Conservation (phyloP, 2,329 filamentous ascomycete genomes). For the Microdochium paspali region DNA sequence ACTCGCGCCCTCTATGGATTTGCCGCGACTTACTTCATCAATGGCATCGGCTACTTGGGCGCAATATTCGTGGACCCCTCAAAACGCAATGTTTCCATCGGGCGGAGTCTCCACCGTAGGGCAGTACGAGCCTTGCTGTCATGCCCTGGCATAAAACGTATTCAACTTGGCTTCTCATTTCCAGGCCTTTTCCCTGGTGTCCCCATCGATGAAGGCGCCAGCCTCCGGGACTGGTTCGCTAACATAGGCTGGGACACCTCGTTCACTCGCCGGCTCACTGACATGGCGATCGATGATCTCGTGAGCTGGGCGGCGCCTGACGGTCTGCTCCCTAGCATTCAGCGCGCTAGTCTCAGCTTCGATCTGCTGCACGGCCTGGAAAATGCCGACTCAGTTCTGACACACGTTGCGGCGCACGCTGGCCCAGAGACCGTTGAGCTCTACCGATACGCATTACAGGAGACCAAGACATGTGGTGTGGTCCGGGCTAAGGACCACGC, state of each 20-base stretch:
- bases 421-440: constrained; percentile 72
- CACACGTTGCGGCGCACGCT: constrained; percentile 64
- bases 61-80: constrained; percentile 83
- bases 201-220: constrained; percentile 45
- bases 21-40: constrained; percentile 77
- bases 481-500: constrained; percentile 68
- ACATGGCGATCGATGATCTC: constrained; percentile 67
- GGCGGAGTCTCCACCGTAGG: constrained; percentile 77
- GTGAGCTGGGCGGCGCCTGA: constrained; percentile 66
- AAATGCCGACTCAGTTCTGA: constrained; percentile 63
- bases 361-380: constrained; percentile 76
- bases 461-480: constrained; percentile 66
- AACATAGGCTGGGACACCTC: constrained; percentile 78
- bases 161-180: constrained; percentile 73
- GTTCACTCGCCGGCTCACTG: constrained; percentile 47
- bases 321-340: constrained; percentile 64
- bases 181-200: constrained; percentile 84
- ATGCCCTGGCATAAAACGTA: constrained; percentile 61
- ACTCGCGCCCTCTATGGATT: constrained; percentile 89
- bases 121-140: constrained; percentile 68
- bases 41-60: constrained; percentile 65
- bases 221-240: constrained; percentile 70
- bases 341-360: constrained; percentile 66
- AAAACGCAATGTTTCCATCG: constrained; percentile 82
- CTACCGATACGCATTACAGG: constrained; percentile 65